Conservation (phyloP, 2,329 filamentous ascomycete genomes). For the Alternaria conjuncta region DNA sequence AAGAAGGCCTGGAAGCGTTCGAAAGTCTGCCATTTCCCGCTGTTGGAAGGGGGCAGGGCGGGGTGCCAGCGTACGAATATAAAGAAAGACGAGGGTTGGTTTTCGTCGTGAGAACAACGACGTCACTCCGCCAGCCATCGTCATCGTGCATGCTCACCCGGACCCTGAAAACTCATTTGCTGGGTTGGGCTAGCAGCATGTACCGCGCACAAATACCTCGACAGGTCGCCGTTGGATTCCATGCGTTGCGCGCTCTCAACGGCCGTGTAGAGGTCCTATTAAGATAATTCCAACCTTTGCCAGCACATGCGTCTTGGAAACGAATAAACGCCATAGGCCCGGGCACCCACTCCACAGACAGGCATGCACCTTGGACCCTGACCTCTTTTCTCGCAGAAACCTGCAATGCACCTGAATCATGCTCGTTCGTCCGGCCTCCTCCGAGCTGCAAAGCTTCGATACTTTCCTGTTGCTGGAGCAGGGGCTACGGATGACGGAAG, state of each 20-base stretch:
- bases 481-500: background rate
- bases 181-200: background rate
- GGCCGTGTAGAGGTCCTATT: background rate
- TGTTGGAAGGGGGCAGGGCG: conserved; percentile 19
- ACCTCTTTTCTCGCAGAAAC: conserved; percentile 14
- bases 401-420: conserved; percentile 17
- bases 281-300: background rate
- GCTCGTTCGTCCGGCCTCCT: conserved; percentile 23
- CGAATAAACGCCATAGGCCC: conserved; percentile 3
- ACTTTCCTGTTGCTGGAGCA: conserved; percentile 7
- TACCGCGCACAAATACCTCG: conserved; percentile 2
- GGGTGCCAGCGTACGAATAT: conserved; percentile 28
- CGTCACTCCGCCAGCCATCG: conserved; percentile 35
- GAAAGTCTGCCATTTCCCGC: conserved; percentile 29
- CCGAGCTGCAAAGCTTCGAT: conserved; percentile 20
- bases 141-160: conserved; percentile 36
- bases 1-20: conserved; percentile 45
- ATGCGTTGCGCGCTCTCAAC: background rate
- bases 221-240: background rate
- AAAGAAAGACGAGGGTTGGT: conserved; percentile 24
- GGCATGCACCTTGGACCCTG: conserved; percentile 7
- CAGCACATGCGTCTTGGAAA: background rate
- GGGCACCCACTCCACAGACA: conserved; percentile 8
- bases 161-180: conserved; percentile 22
- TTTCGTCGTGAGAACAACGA: conserved; percentile 23